A percentile compares a stretch with the other conserved stretches of the same genome.
phyloP scores from a whole-genome alignment of 2,329 filamentous ascomycete genomes.

The Xylaria sp. region DNA sequence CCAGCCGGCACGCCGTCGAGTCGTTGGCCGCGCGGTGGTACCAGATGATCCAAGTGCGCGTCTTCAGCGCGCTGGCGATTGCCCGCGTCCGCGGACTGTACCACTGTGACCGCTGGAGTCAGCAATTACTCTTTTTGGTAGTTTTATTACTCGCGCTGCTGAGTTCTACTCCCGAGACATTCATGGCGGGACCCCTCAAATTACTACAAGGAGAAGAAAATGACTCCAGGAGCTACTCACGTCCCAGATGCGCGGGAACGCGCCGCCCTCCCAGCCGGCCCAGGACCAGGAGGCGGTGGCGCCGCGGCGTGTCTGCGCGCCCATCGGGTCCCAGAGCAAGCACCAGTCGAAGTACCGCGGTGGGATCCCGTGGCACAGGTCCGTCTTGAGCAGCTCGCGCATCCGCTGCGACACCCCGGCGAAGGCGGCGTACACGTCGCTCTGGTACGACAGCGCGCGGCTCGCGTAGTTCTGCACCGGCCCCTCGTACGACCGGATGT shows the following conservation, averaged over 20 bases:
- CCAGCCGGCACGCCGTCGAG: background rate
- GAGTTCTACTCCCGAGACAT: no score
- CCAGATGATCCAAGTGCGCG: conserved; percentile 17
- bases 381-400: background rate
- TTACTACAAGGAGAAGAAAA: no score
- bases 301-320: background rate
- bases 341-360: conserved; percentile 21
- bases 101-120: background rate
- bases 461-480: conserved; percentile 12
- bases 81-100: background rate
- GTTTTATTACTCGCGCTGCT: no score
- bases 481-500: conserved; percentile 9
- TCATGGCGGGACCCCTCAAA: no score
- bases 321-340: conserved; percentile 15
- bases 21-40: conserved; percentile 11
- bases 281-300: conserved; percentile 10
- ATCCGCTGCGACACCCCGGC: conserved; percentile 16
- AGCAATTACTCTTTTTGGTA: background rate
- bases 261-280: conserved; percentile 10
- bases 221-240: no score
- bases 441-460: conserved; percentile 3
- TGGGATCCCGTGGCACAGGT: conserved; percentile 18
- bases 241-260: conserved; percentile 15
- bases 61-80: conserved; percentile 2
- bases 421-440: conserved; percentile 10